A percentile compares a stretch with the other conserved stretches of the same genome.
Evolutionary conservation across 345 rosid species (phyloP).

Genomic region (Salix udensis): DNA sequence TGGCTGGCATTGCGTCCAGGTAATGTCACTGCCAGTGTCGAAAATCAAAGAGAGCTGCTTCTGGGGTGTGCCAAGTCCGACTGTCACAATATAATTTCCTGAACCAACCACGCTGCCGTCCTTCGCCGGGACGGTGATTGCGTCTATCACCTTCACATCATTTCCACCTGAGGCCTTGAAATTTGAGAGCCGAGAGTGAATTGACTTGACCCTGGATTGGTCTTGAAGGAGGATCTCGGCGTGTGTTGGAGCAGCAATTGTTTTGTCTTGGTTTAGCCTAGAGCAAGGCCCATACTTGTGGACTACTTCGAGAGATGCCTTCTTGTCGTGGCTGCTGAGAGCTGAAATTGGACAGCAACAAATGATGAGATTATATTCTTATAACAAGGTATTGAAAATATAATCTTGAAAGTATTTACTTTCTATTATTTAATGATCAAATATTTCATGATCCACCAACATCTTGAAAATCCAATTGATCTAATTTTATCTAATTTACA

Average conservation of each 20-base stretch:
- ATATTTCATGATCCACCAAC: too few relatives aligned
- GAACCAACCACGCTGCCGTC: constrained; percentile 44
- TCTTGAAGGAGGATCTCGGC: constrained; percentile 51
- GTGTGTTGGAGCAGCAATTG: constrained; percentile 30
- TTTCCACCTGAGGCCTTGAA: neutral
- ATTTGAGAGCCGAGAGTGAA: constrained; percentile 44
- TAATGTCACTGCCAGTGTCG: constrained; percentile 30
- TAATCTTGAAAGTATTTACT: too few relatives aligned
- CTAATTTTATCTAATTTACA: too few relatives aligned
- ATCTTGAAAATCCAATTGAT: too few relatives aligned
- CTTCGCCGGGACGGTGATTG: constrained; percentile 50
- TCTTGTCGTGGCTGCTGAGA: constrained; percentile 5
- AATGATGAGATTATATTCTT: too few relatives aligned
- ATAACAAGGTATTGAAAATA: too few relatives aligned
- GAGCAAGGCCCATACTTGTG: constrained; percentile 77
- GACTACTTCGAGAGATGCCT: constrained; percentile 50
- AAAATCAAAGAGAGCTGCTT: constrained; percentile 19
- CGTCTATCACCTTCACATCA: constrained; percentile 22
- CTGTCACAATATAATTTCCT: constrained; percentile 23
- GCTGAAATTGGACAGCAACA: neutral
- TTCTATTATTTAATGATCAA: too few relatives aligned
- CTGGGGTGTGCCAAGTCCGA: constrained; percentile 28
- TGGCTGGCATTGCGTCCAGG: constrained; percentile 35
- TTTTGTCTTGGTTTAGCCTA: constrained; percentile 4
- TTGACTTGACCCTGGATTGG: constrained; percentile 54